Base-by-base conservation (phyloP, 2,329 filamentous ascomycete species). In the Colletotrichum sansevieriae region DNA sequence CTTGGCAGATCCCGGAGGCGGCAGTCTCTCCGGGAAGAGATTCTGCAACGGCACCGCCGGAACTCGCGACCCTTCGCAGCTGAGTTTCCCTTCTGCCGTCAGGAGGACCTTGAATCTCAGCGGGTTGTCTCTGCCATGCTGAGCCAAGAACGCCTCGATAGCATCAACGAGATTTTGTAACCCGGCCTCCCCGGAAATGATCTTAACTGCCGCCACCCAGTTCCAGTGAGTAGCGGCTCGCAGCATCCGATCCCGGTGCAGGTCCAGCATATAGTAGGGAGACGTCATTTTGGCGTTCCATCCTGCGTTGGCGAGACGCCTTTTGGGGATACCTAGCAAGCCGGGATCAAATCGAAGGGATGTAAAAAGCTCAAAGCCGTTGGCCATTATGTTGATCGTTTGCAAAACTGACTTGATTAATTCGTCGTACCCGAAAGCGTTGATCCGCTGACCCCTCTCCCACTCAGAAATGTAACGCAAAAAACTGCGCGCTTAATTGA, bases 161-260 rank as follows among this genome's bases (percentile, higher is more conserved):
- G 74, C 58, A 3, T 70, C 70, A 5, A 71, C 67, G 0, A 91
- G 75, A 2, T 73, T 74, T 3, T 74, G 67, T 18, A 91, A 76
- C 0, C 86, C 88, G 1, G 73, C 68, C 0, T 81, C 74, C 1
- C 86, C 88, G 0, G 79, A 75, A 7, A 91, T 78, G 4, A 73
- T 71, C 1, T 80, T 74, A 10, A 85, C 72, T 0, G 84, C 88
- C 3, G 75, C 69, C 2, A 78, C 73, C 88, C 88, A 91, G 6
- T 78, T 75, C 82, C 87, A 91, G 72, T 90, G 76, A 5, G 74
- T 77, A 5, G 88, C 88, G 13, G 88, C 89, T 65, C 82, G 85
- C n/a, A 94, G 83, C 76, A 97, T 87, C 61, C 94, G 91, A 76
- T 95, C 91, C 52, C 89, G 88, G 77, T 97, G 94, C 73, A 91